phyloP scores from a whole-genome alignment of 176 grass and related monocot genomes.

The Juncus effusus region DNA sequence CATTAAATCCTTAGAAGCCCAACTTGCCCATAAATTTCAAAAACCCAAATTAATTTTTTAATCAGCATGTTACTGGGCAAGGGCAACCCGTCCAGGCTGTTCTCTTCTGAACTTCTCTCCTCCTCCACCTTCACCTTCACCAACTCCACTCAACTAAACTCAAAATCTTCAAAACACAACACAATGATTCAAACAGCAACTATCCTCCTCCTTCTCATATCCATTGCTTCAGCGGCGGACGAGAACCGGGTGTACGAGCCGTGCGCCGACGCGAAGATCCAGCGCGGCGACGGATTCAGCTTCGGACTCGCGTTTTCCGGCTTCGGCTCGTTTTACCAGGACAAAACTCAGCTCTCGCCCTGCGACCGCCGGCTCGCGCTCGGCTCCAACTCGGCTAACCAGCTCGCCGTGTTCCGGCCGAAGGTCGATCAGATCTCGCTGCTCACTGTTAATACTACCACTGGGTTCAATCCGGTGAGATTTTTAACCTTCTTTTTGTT shows the following conservation, averaged over 20 bases:
- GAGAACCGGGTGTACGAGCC: constrained; percentile 62
- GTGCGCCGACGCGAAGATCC: constrained; percentile 74
- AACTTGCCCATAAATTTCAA: neutral
- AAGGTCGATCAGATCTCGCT: constrained; percentile 98
- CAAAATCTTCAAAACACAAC: neutral
- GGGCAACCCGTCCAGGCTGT: constrained; percentile 21
- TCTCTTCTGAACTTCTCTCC: neutral
- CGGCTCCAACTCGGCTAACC: constrained; percentile 26
- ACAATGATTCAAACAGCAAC: neutral
- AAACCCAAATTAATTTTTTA: neutral
- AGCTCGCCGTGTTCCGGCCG: constrained; percentile 92
- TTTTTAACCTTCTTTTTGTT: neutral
- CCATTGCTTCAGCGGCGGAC: constrained; percentile 29
- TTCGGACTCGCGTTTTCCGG: constrained; percentile 75
- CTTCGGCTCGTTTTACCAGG: constrained; percentile 48
- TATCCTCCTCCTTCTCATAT: neutral
- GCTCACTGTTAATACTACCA: constrained; percentile 91
- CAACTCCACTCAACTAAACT: constrained; percentile 12
- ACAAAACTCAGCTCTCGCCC: constrained; percentile 64
- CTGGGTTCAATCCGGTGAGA: constrained; percentile 59
- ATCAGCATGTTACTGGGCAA: too few species aligned
- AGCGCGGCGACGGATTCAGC: constrained; percentile 83
- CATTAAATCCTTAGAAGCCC: neutral
- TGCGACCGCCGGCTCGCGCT: constrained; percentile 90
- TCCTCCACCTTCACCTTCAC: neutral